These are phyloP conservation scores for Hyphodiscus sp. DNA, from an alignment of 2,329 filamentous ascomycete genomes.

Conservation along the genomic window DNA sequence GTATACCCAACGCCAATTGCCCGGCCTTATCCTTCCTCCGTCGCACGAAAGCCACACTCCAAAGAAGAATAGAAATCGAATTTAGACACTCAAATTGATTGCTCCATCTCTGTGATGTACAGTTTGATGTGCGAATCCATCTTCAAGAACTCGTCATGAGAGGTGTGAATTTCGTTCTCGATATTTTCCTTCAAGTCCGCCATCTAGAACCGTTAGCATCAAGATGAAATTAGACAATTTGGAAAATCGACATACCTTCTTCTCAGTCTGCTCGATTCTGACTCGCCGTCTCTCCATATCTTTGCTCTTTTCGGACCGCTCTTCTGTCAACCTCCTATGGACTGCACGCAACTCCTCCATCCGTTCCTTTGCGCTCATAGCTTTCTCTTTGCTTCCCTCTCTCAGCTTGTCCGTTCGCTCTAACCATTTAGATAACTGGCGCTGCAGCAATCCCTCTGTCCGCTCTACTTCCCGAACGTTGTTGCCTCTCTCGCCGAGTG, in stretches of 20 bases:
- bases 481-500: slow-evolving; percentile 79
- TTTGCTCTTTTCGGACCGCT: slow-evolving; percentile 77
- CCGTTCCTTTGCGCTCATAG: slow-evolving; percentile 70
- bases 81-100: slow-evolving; percentile 45
- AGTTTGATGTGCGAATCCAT: slow-evolving; percentile 95
- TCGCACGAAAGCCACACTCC: slow-evolving; percentile 8
- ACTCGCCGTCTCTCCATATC: slow-evolving; percentile 90
- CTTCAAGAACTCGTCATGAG: slow-evolving; percentile 93
- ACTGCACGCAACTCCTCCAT: slow-evolving; percentile 84
- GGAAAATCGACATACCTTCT: slow-evolving; percentile 62
- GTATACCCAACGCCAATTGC: slow-evolving; percentile 23
- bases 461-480: slow-evolving; percentile 89
- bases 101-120: slow-evolving; percentile 99
- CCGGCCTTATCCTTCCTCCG: slow-evolving; percentile 16
- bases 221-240: background rate
- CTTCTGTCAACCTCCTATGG: slow-evolving; percentile 75
- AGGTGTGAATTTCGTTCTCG: slow-evolving; percentile 84
- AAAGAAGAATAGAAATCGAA: slow-evolving; percentile 9
- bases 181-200: slow-evolving; percentile 95
- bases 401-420: slow-evolving; percentile 81
- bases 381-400: slow-evolving; percentile 74
- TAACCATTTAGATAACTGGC: slow-evolving; percentile 79
- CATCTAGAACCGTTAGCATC: slow-evolving; percentile 60
- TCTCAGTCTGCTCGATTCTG: slow-evolving; percentile 96
- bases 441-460: slow-evolving; percentile 73